These are phyloP conservation scores for Bryum argenteum DNA, from an alignment of 225 moss, liverwort and hornwort species.

Conservation along the genomic window DNA sequence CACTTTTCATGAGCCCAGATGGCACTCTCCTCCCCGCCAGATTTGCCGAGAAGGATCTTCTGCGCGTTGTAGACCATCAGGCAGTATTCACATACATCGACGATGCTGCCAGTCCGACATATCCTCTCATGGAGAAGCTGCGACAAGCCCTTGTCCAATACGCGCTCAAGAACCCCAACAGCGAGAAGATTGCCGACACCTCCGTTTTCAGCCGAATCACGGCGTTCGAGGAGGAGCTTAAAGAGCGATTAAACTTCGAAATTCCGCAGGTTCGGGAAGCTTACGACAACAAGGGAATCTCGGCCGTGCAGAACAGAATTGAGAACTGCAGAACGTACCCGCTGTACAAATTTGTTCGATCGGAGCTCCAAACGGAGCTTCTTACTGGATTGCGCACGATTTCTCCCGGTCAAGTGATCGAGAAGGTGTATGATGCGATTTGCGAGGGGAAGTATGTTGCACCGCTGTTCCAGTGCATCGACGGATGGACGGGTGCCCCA, in stretches of 20 bases:
- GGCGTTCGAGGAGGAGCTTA: constrained; percentile 53
- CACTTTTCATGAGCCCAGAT: constrained; percentile 32
- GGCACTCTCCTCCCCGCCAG: constrained; percentile 36
- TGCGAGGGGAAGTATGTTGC: constrained; percentile 42
- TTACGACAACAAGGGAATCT: constrained; percentile 44
- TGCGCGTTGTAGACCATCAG: constrained; percentile 59
- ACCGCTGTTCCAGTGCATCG: constrained; percentile 59
- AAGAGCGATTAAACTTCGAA: constrained; percentile 25
- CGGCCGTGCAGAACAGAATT: constrained; percentile 48
- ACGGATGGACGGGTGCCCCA: constrained; percentile 64
- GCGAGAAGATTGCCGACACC: constrained; percentile 15
- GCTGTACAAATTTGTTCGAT: constrained; percentile 66
- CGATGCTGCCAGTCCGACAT: constrained; percentile 53
- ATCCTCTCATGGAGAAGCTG: constrained; percentile 69
- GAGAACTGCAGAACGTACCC: constrained; percentile 59
- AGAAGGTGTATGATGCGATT: constrained; percentile 64
- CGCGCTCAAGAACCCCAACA: constrained; percentile 36
- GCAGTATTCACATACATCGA: constrained; percentile 72
- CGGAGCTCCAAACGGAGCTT: constrained; percentile 54
- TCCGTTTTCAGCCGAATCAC: constrained; percentile 43
- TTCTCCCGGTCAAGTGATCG: constrained; percentile 65
- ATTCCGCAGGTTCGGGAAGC: constrained; percentile 33
- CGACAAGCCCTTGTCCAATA: constrained; percentile 54
- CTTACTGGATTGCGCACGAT: constrained; percentile 56
- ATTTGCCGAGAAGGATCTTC: constrained; percentile 59